phyloP scores from a whole-genome alignment of 257 asterid species.

The Solanum habrochaites region DNA sequence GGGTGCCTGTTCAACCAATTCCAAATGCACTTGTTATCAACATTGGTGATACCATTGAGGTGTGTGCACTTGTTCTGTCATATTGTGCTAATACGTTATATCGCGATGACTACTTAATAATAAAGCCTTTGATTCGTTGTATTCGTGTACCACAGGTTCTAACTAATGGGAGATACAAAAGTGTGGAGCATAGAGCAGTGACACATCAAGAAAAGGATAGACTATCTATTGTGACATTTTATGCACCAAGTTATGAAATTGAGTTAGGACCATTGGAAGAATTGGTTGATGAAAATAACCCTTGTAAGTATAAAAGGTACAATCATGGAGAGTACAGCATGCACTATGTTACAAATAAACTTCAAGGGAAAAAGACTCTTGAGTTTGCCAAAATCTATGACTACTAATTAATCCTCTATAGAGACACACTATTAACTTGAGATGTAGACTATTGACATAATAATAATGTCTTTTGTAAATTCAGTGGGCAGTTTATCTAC shows the following conservation, averaged over 20 bases:
- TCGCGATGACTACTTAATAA: background rate
- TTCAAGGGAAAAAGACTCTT: constrained; percentile 79
- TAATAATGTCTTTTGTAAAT: background rate
- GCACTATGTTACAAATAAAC: constrained; percentile 81
- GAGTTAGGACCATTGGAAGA: constrained; percentile 66
- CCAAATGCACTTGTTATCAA: constrained; percentile 84
- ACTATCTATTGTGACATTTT: constrained; percentile 84
- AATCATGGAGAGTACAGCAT: constrained; percentile 93
- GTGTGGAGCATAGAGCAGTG: constrained; percentile 97
- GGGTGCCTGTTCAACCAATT: constrained; percentile 71
- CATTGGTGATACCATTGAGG: constrained; percentile 94
- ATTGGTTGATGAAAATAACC: constrained; percentile 38
- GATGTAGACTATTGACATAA: background rate
- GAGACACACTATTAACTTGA: background rate
- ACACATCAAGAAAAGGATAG: constrained; percentile 66
- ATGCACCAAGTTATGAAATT: constrained; percentile 82
- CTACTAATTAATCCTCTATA: background rate
- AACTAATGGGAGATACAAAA: constrained; percentile 82
- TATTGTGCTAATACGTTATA: background rate
- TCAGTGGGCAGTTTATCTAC: background rate
- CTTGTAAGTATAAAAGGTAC: constrained; percentile 69
- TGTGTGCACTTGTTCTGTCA: constrained; percentile 3
- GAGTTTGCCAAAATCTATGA: constrained; percentile 54
- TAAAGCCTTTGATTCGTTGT: background rate
- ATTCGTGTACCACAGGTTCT: constrained; percentile 38